These are phyloP conservation scores for Aspergillus sp. DNA, from an alignment of 2,329 filamentous ascomycete species.

Conservation along the genomic window DNA sequence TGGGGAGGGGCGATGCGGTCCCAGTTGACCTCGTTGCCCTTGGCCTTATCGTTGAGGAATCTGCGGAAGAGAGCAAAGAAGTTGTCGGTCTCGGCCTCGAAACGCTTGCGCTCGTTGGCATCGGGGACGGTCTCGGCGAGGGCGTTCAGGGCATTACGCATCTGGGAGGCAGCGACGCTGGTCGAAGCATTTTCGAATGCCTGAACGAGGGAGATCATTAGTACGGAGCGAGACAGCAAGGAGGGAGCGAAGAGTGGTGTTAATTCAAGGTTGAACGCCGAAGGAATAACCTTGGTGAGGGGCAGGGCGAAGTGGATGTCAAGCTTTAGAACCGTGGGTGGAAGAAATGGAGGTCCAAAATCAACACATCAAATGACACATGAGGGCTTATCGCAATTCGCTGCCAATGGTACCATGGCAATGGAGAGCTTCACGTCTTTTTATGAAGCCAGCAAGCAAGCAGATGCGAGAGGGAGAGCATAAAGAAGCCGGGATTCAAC, in stretches of 20 bases:
- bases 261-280: not conserved
- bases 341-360: no score
- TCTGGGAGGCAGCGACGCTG: conserved; percentile 95
- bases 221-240: not conserved
- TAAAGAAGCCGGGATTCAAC: no score
- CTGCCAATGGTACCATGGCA: no score
- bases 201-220: conserved; percentile 48
- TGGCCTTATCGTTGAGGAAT: conserved; percentile 98
- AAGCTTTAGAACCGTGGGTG: no score
- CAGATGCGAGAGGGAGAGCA: no score
- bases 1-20: conserved; percentile 93
- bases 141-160: conserved; percentile 95
- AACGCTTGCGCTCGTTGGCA: conserved; percentile 70
- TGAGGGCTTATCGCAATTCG: no score
- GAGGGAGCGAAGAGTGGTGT: no score
- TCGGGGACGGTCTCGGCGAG: conserved; percentile 88
- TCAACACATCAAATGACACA: no score
- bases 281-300: no score
- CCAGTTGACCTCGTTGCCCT: conserved; percentile 95
- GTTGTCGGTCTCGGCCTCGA: conserved; percentile 99
- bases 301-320: no score
- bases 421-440: no score
- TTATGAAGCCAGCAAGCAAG: no score
- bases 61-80: conserved; percentile 98
- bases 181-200: conserved; percentile 99